Evolutionary conservation across 257 asterid genomes (phyloP).

Genomic region (Parsonsia alboflavescens): DNA sequence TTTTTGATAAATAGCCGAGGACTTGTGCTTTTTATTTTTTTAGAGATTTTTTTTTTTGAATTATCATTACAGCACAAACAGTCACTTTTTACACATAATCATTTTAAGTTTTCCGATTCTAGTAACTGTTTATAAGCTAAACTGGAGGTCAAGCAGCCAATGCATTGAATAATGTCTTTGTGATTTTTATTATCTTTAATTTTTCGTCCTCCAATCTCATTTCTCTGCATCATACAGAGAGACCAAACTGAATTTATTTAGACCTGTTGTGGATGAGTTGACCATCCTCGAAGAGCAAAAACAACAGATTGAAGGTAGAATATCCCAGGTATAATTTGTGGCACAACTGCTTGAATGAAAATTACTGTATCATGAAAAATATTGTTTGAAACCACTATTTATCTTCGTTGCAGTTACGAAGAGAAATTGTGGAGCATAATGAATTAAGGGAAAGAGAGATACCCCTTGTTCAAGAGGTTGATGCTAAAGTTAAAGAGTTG

Average conservation of each 20-base stretch:
- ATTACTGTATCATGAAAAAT: not conserved
- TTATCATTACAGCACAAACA: not conserved
- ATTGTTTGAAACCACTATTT: conserved; percentile 13
- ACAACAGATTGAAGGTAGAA: conserved; percentile 45
- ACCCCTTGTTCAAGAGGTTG: conserved; percentile 63
- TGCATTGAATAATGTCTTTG: not conserved
- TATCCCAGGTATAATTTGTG: conserved; percentile 46
- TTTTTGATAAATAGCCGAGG: too few relatives aligned
- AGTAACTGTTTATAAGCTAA: not conserved
- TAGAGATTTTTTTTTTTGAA: not conserved
- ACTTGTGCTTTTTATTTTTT: not conserved
- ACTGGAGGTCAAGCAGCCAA: not conserved
- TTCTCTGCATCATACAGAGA: conserved; percentile 29
- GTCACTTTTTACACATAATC: not conserved
- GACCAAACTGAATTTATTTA: conserved; percentile 40
- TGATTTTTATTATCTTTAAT: not conserved
- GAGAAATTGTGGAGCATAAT: conserved; percentile 50
- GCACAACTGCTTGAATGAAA: conserved; percentile 9
- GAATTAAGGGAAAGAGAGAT: conserved; percentile 55
- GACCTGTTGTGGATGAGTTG: conserved; percentile 50
- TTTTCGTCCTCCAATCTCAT: not conserved
- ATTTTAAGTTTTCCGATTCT: not conserved
- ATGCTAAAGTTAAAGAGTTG: conserved; percentile 56
- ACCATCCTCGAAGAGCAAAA: conserved; percentile 43
- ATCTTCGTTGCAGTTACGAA: conserved; percentile 43